phyloP scores from a whole-genome alignment of 1,139 yeast species.

The Geotrichum cucujoidarum region DNA sequence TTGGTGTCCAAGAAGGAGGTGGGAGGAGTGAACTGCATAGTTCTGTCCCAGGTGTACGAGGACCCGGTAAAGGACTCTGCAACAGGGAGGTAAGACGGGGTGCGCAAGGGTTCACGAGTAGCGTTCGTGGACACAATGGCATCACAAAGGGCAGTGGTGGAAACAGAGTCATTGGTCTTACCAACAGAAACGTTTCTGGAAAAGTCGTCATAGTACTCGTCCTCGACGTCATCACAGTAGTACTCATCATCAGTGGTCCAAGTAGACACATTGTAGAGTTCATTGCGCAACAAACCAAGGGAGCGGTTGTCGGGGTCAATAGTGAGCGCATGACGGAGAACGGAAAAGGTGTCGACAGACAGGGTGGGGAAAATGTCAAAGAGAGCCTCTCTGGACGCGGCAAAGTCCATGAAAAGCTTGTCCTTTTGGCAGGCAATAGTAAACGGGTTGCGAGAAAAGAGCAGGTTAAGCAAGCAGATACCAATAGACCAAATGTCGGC shows the following conservation, averaged over 20 bases:
- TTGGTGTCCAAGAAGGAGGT: slow-evolving; percentile 16
- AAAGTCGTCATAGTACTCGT: background rate
- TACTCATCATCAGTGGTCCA: slow-evolving; percentile 84
- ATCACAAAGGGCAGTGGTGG: slow-evolving; percentile 9
- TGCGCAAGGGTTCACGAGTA: slow-evolving; percentile 42
- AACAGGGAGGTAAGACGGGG: slow-evolving; percentile 33
- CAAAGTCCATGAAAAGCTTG: slow-evolving; percentile 81
- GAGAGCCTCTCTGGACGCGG: slow-evolving; percentile 79
- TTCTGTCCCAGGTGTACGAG: slow-evolving; percentile 34
- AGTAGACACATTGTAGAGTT: slow-evolving; percentile 54
- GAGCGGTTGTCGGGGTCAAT: slow-evolving; percentile 86
- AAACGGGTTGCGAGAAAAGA: slow-evolving; percentile 90
- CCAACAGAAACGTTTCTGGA: background rate
- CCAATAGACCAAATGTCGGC: slow-evolving; percentile 95
- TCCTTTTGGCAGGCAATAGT: slow-evolving; percentile 76
- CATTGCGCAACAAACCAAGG: slow-evolving; percentile 53
- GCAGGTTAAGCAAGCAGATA: slow-evolving; percentile 73
- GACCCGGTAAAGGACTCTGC: slow-evolving; percentile 13
- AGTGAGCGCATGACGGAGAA: slow-evolving; percentile 69
- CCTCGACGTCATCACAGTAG: slow-evolving; percentile 41
- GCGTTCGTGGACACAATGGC: slow-evolving; percentile 30
- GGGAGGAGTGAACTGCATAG: slow-evolving; percentile 40
- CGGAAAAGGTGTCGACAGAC: slow-evolving; percentile 82
- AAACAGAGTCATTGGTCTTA: background rate
- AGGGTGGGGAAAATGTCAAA: slow-evolving; percentile 89